Evolutionary conservation across 495 filamentous ascomycete genomes (phyloP).

Genomic region (Oidiodendron maius): DNA sequence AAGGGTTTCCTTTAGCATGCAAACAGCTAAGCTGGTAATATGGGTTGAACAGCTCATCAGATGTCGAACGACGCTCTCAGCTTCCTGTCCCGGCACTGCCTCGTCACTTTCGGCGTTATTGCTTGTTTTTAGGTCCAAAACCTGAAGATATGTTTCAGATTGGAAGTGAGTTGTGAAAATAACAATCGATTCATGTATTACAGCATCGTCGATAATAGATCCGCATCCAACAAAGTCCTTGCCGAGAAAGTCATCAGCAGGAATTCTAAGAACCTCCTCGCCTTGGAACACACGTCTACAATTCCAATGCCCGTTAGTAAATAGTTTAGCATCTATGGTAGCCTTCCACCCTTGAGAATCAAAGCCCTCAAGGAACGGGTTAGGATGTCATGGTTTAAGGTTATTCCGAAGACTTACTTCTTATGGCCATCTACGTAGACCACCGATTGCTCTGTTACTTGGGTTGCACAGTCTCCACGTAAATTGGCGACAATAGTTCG

Average conservation of each 20-base stretch:
- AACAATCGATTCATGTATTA: slow-evolving; percentile 3
- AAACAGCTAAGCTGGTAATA: slow-evolving; percentile 7
- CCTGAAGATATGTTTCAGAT: slow-evolving; percentile 7
- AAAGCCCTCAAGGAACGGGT: no score
- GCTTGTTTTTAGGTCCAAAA: background rate
- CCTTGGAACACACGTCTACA: background rate
- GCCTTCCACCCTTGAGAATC: no score
- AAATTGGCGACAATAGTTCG: slow-evolving; percentile 18
- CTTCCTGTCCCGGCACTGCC: background rate
- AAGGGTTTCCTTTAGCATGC: background rate
- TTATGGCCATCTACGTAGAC: slow-evolving; percentile 1
- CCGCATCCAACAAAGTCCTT: slow-evolving; percentile 3
- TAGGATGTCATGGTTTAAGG: no score
- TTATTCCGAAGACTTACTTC: slow-evolving; percentile 13
- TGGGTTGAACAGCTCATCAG: slow-evolving; percentile 6
- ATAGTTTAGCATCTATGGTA: no score
- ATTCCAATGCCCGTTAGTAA: slow-evolving; percentile 2
- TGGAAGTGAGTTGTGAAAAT: slow-evolving; percentile 9
- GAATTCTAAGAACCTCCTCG: background rate
- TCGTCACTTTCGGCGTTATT: slow-evolving; percentile 1
- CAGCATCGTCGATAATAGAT: slow-evolving; percentile 5
- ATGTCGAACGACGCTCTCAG: background rate
- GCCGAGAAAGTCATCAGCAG: background rate
- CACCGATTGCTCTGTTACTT: slow-evolving; percentile 22
- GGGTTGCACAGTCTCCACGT: slow-evolving; percentile 6